Base-by-base conservation (phyloP, 129 eudicot species). In the Apium graveolens region DNA sequence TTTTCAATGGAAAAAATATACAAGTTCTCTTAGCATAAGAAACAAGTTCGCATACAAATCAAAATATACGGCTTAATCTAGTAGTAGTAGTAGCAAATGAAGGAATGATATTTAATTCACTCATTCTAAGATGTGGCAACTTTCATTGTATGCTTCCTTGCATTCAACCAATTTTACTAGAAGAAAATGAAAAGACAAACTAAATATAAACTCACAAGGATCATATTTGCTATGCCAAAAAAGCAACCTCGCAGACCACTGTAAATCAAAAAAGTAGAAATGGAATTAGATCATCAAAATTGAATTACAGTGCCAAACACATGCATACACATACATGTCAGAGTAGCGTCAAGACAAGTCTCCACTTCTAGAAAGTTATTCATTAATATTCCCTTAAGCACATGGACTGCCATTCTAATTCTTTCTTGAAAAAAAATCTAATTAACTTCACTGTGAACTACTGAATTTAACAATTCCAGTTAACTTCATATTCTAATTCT, bases 151-250 rank as follows among this genome's bases (percentile, higher is more conserved):
- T 57, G 41, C 31, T 65, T 43, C 41, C 62, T 29, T 26, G 20
- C 73, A 70, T 7, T 69, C 27, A 71, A 73, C 29, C 21, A 60
- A 41, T 53, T 41, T 42, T 29, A 34, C 29, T 55, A 18, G 75
- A 24, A 29, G 26, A 60, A 27, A 18, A 39, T 38, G 12, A 39
- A 38, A 42, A 4, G 77, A 27, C n/a, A 27, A 27, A 44, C 21
- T 44, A 11, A 4, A 77, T 46, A 70, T 78, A 65, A 74, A 95
- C 99, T 95, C 84, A 95, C 99, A 86, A 95, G 92, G 82, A 95
- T 92, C 99, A 95, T 91, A 82, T 95, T 95, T 42, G 99, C 99
- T 70, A 92, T 83, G 85, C 99, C 92, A 85, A 95, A 95, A 82
- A 84, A 87, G 91, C 94, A 85, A 81, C 97, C 97, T 75, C 99